Evolutionary conservation across 176 grass and related monocot genomes (phyloP), one percentile per base, ranked within the genome.

Genomic region (Bolboschoenus planiculmis): DNA sequence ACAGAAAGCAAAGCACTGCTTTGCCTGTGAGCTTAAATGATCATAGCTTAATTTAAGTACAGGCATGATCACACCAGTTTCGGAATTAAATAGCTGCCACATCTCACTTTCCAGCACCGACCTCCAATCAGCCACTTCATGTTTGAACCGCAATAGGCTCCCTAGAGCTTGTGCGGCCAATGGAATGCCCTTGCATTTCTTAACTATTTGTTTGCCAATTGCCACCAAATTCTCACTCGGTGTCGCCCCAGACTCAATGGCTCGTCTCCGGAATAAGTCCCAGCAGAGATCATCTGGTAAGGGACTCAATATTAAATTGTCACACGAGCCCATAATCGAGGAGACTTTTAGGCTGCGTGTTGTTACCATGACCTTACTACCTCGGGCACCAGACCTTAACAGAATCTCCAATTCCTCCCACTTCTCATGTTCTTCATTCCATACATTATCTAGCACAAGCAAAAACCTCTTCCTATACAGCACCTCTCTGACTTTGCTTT

Each of bases 1-100:
- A 35, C 85, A 82, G 30, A 51, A 74, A 27, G 78, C 62, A 82
- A 82, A 87, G 61, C 85, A 87, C 4, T 60, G 63, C 15, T 82
- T 87, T 30, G 34, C 51, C 11, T 62, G 63, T 18, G 10, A 10
- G 3, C n/a, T 5, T 54, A 87, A 39, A 59, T 82, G 61, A 55
- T 75, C 40, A 24, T 82, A 87, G 35, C 85, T 87, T 51, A 87
- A 82, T 56, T 2, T 62, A 3, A 87, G 77, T 59, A 63, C 85
- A 46, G 64, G 78, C 31, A 82, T 58, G 31, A 87, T 58, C 29
- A 54, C 43, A 55, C 20, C 29, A 0, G 31, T 3, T 39, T 72
- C 0, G 2, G 26, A 21, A 37, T 86, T 55, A 53, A 14, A 33
- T 16, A 86, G 33, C 20, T 72, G 20, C 84, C 84, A 86, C 63